A percentile compares a stretch with the other conserved stretches of the same genome.
These are phyloP conservation scores for Eutrema heterophyllum DNA, from an alignment of 345 rosid species.

Conservation along the genomic window DNA sequence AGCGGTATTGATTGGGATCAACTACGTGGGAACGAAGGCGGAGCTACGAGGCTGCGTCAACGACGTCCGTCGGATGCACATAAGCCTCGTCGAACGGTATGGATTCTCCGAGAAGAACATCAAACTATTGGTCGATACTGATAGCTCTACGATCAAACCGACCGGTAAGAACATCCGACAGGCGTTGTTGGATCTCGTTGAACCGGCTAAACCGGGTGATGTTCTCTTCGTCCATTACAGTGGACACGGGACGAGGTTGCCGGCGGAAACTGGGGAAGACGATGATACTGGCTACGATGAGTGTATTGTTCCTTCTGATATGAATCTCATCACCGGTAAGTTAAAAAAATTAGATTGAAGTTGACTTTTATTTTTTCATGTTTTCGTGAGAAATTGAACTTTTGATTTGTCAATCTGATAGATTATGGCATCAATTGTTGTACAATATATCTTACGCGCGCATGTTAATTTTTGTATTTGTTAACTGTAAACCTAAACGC, in stretches of 20 bases:
- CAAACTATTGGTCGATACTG: constrained; percentile 65
- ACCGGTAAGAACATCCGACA: constrained; percentile 73
- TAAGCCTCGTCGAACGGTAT: constrained; percentile 50
- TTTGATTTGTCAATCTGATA: not conserved
- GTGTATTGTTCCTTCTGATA: constrained; percentile 89
- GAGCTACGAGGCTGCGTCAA: constrained; percentile 85
- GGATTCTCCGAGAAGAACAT: constrained; percentile 66
- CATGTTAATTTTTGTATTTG: not conserved
- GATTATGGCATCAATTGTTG: not conserved
- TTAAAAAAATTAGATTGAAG: not conserved
- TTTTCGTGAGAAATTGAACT: not conserved
- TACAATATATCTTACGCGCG: too few species aligned
- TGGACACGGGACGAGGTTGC: constrained; percentile 95
- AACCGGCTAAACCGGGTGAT: constrained; percentile 60
- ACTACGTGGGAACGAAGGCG: constrained; percentile 79
- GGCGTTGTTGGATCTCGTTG: constrained; percentile 47
- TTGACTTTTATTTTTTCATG: not conserved
- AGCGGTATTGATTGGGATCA: constrained; percentile 76
- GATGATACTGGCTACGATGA: constrained; percentile 97
- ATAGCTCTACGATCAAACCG: constrained; percentile 52
- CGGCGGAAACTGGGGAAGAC: constrained; percentile 92
- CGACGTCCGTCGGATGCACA: constrained; percentile 67
- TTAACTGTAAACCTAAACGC: not conserved
- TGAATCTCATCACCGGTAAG: constrained; percentile 92
- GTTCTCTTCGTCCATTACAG: constrained; percentile 81